These are phyloP conservation scores for Acanthamoeba lenticulata DNA, from an alignment of 208 protist species.

Conservation along the genomic window DNA sequence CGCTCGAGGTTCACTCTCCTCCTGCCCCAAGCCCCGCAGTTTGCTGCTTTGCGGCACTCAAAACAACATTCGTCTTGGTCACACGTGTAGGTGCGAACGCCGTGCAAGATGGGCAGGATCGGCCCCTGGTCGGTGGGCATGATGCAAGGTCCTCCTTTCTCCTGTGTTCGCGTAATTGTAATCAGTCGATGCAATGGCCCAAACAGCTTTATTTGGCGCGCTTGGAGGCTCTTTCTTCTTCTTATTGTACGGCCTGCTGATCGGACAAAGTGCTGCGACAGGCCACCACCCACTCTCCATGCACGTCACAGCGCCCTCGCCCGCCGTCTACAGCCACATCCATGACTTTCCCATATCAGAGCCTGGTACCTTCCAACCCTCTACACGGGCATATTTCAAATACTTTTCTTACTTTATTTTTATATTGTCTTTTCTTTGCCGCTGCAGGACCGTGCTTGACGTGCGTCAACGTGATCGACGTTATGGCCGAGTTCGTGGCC, in stretches of 20 bases:
- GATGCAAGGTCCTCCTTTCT: neutral
- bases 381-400: neutral
- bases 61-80: no score
- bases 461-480: slow-evolving; percentile 37
- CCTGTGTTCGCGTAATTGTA: neutral
- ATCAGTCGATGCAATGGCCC: no score
- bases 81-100: neutral
- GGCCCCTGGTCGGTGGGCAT: slow-evolving; percentile 25
- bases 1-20: neutral
- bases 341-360: neutral
- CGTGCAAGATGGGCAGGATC: neutral
- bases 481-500: neutral
- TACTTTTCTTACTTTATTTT: neutral
- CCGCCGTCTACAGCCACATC: neutral
- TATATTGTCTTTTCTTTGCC: no score
- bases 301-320: neutral
- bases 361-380: neutral
- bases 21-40: neutral
- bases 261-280: neutral
- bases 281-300: neutral
- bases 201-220: no score
- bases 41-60: neutral
- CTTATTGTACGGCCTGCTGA: neutral
- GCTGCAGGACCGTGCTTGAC: neutral
- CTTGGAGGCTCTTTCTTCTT: neutral